phyloP scores from a whole-genome alignment of 371 early-diverging fungal genomes.

The Smittium culicis region DNA sequence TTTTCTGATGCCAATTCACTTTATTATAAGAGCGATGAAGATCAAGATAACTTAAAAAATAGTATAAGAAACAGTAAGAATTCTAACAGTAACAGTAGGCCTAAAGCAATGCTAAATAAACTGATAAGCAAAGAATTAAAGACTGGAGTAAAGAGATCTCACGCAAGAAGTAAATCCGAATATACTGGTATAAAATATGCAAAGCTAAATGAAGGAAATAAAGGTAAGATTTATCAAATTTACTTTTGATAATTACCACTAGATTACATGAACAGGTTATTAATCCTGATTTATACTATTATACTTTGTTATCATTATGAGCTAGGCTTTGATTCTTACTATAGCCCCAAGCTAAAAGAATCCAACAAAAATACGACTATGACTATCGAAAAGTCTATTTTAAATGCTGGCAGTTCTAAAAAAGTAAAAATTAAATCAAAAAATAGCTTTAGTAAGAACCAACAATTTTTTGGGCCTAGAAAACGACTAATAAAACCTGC shows the following conservation, averaged over 20 bases:
- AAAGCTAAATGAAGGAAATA: background rate
- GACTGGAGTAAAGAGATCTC: conserved; percentile 11
- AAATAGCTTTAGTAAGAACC: background rate
- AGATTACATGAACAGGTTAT: no score
- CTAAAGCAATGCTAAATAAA: conserved; percentile 22
- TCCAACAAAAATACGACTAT: no score
- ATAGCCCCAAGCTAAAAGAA: no score
- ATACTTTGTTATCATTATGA: no score
- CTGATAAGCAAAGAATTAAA: conserved; percentile 28
- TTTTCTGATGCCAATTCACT: background rate
- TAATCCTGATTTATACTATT: no score
- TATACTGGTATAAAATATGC: background rate
- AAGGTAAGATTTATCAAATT: no score
- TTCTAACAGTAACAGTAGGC: conserved; percentile 1
- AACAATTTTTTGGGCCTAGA: background rate
- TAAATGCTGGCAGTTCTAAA: no score
- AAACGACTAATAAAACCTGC: background rate
- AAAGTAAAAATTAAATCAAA: background rate
- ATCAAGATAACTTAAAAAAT: background rate
- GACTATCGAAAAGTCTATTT: no score
- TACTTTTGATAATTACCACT: no score
- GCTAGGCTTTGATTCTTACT: no score
- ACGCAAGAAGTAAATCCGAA: background rate
- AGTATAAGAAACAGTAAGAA: background rate
- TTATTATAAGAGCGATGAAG: background rate